Evolutionary conservation across 192 early-diverging fungal genomes (phyloP).

Genomic region (Backusella australiensis): DNA sequence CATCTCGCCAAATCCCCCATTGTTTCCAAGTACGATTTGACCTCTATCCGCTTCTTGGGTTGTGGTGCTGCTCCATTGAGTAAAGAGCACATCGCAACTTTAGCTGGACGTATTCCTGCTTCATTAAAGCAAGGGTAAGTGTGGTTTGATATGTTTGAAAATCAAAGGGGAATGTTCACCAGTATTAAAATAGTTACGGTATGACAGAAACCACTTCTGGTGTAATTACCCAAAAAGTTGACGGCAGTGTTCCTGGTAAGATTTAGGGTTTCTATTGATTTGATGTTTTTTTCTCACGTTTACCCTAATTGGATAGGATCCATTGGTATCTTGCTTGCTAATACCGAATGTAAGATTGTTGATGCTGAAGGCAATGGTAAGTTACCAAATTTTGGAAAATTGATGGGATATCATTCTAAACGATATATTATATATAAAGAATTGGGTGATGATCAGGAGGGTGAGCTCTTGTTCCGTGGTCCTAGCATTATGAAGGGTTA

Average conservation of each 20-base stretch:
- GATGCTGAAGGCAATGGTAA: slow-evolving; percentile 51
- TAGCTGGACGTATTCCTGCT: slow-evolving; percentile 47
- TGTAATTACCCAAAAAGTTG: slow-evolving; percentile 26
- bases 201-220: slow-evolving; percentile 54
- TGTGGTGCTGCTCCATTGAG: slow-evolving; percentile 85
- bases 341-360: slow-evolving; percentile 44
- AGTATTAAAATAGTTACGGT: slow-evolving; percentile 50
- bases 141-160: neutral
- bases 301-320: slow-evolving; percentile 29
- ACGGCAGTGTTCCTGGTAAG: neutral
- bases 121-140: slow-evolving; percentile 38
- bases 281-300: neutral
- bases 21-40: slow-evolving; percentile 68
- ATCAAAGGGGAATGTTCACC: neutral
- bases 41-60: slow-evolving; percentile 58
- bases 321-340: slow-evolving; percentile 43
- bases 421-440: too few relatives aligned
- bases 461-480: slow-evolving; percentile 46
- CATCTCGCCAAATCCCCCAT: slow-evolving; percentile 74
- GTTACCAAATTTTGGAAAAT: neutral
- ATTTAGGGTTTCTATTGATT: neutral
- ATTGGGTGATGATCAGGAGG: slow-evolving; percentile 42
- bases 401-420: neutral
- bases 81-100: slow-evolving; percentile 59
- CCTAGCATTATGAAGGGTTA: slow-evolving; percentile 54